Conservation (phyloP, 768 basidiomycete genomes). For the Galerina marginata region DNA sequence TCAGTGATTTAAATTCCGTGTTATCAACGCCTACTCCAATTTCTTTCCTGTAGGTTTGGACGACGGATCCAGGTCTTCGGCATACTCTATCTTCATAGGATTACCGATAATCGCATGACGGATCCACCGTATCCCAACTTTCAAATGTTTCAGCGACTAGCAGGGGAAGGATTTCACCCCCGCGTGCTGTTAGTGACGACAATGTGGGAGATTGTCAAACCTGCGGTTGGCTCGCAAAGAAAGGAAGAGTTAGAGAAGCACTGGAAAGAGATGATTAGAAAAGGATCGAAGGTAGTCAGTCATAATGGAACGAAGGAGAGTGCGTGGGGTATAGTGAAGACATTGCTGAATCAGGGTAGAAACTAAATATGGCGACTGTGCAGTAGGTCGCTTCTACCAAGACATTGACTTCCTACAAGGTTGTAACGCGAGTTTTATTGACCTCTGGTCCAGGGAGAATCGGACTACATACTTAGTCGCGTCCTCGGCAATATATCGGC, state of each 20-base stretch:
- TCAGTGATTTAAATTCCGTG: not conserved
- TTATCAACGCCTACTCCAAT: not conserved
- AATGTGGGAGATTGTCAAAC: conserved; percentile 16
- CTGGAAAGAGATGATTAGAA: conserved; percentile 5
- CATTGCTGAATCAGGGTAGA: not conserved
- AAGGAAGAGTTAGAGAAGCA: conserved; percentile 11
- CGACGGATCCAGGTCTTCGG: conserved; percentile 13
- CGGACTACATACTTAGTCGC: too few species aligned
- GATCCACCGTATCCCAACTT: conserved; percentile 15
- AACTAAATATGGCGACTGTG: not conserved
- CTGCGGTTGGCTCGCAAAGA: conserved; percentile 1
- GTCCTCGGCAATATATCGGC: not conserved
- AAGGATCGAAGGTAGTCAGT: not conserved
- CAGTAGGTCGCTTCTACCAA: not conserved
- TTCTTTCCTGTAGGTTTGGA: conserved; percentile 4
- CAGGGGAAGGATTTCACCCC: conserved; percentile 5
- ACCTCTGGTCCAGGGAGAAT: not conserved
- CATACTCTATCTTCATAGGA: conserved; percentile 20
- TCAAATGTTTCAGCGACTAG: conserved; percentile 10
- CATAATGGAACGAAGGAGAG: conserved; percentile 8
- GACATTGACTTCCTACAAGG: too few species aligned
- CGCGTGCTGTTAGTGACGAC: conserved; percentile 19
- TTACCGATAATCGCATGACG: conserved; percentile 17
- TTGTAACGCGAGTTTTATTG: too few species aligned
- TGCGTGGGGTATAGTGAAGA: conserved; percentile 3